phyloP scores from a whole-genome alignment of 208 protist genomes.

The Angomonas deanei region DNA sequence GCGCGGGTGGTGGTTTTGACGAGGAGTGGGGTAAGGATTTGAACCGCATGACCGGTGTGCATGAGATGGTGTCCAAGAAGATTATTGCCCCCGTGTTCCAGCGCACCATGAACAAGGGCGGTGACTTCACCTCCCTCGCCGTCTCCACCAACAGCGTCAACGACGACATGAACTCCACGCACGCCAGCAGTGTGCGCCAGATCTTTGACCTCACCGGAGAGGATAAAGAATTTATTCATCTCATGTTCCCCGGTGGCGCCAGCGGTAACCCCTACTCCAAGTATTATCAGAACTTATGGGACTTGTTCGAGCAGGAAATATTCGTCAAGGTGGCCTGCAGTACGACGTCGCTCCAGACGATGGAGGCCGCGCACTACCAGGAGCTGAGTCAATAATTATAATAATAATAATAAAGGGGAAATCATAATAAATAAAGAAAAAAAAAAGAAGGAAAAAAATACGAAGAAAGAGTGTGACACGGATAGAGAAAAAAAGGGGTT shows the following conservation, averaged over 20 bases:
- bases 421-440: not conserved
- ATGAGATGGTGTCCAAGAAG: slow-evolving; percentile 35
- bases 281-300: slow-evolving; percentile 47
- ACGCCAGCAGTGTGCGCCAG: slow-evolving; percentile 48
- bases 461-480: not conserved
- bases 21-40: slow-evolving; percentile 50
- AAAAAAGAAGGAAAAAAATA: not conserved
- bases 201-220: slow-evolving; percentile 32
- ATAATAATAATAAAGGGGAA: slow-evolving; percentile 1
- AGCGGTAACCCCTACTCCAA: slow-evolving; percentile 61
- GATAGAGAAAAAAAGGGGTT: too few relatives aligned
- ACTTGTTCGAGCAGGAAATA: slow-evolving; percentile 27
- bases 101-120: slow-evolving; percentile 42
- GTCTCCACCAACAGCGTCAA: slow-evolving; percentile 34
- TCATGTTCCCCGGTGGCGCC: slow-evolving; percentile 43
- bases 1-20: slow-evolving; percentile 9
- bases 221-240: slow-evolving; percentile 20
- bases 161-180: slow-evolving; percentile 29
- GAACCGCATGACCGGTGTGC: slow-evolving; percentile 33
- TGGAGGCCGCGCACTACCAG: slow-evolving; percentile 6
- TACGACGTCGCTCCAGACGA: not conserved
- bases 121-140: slow-evolving; percentile 34
- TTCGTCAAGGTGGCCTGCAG: slow-evolving; percentile 27
- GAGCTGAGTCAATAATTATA: not conserved
- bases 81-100: slow-evolving; percentile 37